Conservation (phyloP, 176 grass and related monocot species). For the Eleusine coracana region DNA sequence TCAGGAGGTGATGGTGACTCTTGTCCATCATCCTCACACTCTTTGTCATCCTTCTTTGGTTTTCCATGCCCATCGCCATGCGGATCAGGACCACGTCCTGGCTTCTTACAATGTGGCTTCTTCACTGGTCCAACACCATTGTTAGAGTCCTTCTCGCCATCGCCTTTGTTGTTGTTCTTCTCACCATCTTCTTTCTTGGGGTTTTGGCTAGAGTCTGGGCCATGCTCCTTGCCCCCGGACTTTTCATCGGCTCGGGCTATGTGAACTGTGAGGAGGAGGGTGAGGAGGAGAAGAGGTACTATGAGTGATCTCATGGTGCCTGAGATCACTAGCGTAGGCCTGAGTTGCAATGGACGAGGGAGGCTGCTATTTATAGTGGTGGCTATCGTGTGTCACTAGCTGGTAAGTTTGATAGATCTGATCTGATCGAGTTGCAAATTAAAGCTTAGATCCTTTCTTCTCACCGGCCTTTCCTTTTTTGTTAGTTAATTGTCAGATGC, state of each 20-base stretch:
- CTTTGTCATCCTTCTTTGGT: neutral
- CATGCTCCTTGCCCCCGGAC: neutral
- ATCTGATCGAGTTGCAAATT: neutral
- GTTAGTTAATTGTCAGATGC: slow-evolving; percentile 38
- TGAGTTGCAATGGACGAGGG: neutral
- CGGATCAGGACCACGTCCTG: neutral
- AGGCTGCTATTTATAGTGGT: slow-evolving; percentile 35
- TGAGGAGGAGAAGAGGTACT: slow-evolving; percentile 14
- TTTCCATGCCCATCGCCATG: neutral
- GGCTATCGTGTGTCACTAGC: neutral
- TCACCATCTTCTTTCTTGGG: neutral
- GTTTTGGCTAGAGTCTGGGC: neutral
- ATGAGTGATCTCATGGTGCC: slow-evolving; percentile 26
- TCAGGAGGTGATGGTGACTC: neutral
- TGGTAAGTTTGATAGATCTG: neutral
- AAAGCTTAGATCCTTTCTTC: neutral
- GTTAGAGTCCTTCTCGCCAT: neutral
- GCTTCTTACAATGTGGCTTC: slow-evolving; percentile 24
- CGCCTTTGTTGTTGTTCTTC: neutral
- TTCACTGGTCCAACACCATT: slow-evolving; percentile 34
- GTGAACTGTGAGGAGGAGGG: slow-evolving; percentile 10
- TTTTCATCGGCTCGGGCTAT: slow-evolving; percentile 34
- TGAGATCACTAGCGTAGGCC: slow-evolving; percentile 17
- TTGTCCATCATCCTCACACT: slow-evolving; percentile 1
- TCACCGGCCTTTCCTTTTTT: neutral